Percentiles rank a stretch among this genome's conserved stretches.
These are phyloP conservation scores for Pachysandra terminalis DNA, from an alignment of 164 flowering plant genomes.

Conservation along the genomic window DNA sequence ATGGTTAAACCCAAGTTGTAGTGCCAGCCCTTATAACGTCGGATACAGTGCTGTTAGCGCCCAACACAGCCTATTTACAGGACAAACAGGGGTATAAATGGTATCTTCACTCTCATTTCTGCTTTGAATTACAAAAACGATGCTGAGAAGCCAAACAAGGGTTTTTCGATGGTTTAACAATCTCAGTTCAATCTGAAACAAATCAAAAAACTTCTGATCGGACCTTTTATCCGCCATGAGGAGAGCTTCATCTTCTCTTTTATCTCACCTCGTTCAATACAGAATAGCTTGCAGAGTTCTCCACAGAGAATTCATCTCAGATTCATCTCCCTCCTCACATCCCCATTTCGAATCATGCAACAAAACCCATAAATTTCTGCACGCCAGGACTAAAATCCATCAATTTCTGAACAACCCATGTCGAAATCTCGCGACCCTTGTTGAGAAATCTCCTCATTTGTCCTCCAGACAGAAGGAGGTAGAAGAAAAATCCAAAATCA, in stretches of 20 bases:
- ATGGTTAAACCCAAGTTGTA: too few species aligned
- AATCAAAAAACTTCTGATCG: not conserved
- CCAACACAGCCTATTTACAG: too few species aligned
- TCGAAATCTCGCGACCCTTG: not conserved
- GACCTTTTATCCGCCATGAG: not conserved
- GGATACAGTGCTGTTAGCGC: too few species aligned
- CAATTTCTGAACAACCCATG: not conserved
- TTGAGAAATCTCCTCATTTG: not conserved
- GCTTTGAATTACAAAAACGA: too few species aligned
- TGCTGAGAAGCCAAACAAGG: slow-evolving; percentile 3
- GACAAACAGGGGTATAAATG: too few species aligned
- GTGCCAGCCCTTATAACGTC: too few species aligned
- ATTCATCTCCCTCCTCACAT: not conserved
- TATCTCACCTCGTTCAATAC: not conserved
- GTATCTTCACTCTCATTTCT: too few species aligned
- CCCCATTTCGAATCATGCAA: not conserved
- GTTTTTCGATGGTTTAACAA: slow-evolving; percentile 4
- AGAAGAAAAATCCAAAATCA: not conserved
- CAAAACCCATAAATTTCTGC: not conserved
- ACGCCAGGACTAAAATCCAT: too few species aligned
- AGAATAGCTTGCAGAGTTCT: not conserved
- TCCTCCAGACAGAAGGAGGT: not conserved
- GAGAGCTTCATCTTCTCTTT: not conserved
- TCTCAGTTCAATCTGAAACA: not conserved
- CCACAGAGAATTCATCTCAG: not conserved